phyloP scores from a whole-genome alignment of 495 filamentous ascomycete species.

The Penicillium silybi region DNA sequence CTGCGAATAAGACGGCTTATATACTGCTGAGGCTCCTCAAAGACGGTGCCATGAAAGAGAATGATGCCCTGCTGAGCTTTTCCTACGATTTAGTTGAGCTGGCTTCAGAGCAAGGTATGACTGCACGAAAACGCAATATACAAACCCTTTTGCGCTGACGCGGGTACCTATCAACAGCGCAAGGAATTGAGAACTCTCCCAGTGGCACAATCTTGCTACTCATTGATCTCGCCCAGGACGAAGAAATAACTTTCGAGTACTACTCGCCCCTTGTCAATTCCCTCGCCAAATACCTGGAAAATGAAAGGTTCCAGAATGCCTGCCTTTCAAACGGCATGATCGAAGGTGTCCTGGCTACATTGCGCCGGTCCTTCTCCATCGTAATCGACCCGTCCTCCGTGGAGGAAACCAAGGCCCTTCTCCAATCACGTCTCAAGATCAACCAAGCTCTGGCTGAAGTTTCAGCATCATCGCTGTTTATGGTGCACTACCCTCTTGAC shows the following conservation, averaged over 20 bases:
- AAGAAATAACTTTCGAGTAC: constrained; percentile 24
- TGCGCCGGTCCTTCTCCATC: constrained; percentile 30
- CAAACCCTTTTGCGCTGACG: neutral
- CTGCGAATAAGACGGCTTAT: constrained; percentile 51
- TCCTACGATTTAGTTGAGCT: constrained; percentile 40
- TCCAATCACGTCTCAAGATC: constrained; percentile 51
- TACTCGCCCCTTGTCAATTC: constrained; percentile 33
- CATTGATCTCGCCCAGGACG: constrained; percentile 26
- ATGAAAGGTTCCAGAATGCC: constrained; percentile 37
- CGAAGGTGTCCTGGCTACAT: constrained; percentile 27
- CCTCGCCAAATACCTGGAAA: constrained; percentile 33
- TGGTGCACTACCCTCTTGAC: constrained; percentile 45
- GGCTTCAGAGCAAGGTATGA: constrained; percentile 39
- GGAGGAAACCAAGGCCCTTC: constrained; percentile 50
- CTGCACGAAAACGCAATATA: neutral
- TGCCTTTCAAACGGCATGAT: constrained; percentile 37
- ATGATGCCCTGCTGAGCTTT: constrained; percentile 34
- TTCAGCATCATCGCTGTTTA: constrained; percentile 55
- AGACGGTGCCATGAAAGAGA: constrained; percentile 28
- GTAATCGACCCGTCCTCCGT: constrained; percentile 23
- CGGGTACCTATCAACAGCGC: constrained; percentile 16
- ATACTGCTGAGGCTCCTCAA: constrained; percentile 37
- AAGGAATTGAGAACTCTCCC: constrained; percentile 36
- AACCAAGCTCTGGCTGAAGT: constrained; percentile 60
- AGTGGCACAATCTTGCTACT: constrained; percentile 39